Percentiles rank a stretch among this genome's conserved stretches.
phyloP scores from a whole-genome alignment of 1,139 yeast genomes.

The Spathaspora sp. region DNA sequence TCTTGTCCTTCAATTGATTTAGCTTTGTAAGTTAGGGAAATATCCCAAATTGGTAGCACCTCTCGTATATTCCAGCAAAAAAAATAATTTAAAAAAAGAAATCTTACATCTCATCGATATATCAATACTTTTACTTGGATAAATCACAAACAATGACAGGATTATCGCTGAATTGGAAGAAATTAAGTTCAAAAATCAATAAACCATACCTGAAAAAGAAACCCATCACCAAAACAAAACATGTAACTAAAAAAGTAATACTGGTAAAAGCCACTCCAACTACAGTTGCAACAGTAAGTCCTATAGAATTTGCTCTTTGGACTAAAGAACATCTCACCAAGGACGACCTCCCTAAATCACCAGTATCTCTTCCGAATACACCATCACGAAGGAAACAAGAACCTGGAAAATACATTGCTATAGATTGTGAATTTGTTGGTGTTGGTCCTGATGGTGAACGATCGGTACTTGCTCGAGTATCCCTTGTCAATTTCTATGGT shows the following conservation, averaged over 20 bases:
- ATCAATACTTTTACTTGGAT: background rate
- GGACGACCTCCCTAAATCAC: constrained; percentile 14
- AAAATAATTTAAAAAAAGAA: background rate
- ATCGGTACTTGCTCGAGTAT: constrained; percentile 81
- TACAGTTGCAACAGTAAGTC: constrained; percentile 9
- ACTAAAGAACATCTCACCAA: constrained; percentile 23
- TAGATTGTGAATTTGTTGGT: constrained; percentile 96
- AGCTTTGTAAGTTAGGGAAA: too few species aligned
- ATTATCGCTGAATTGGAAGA: constrained; percentile 38
- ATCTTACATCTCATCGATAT: background rate
- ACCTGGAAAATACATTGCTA: constrained; percentile 73
- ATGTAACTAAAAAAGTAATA: constrained; percentile 1
- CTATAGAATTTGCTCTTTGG: constrained; percentile 33
- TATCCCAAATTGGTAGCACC: background rate
- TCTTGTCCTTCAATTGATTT: too few species aligned
- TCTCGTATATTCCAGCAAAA: background rate
- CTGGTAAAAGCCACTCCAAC: constrained; percentile 1
- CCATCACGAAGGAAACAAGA: constrained; percentile 26
- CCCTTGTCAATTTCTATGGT: constrained; percentile 83
- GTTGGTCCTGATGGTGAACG: constrained; percentile 70
- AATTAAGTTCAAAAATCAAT: constrained; percentile 25
- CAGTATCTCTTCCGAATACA: constrained; percentile 6
- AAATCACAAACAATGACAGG: background rate
- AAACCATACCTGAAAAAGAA: constrained; percentile 9
- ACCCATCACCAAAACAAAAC: constrained; percentile 5